phyloP scores from a whole-genome alignment of 1,284 basidiomycete genomes.

The Naganishia albida region DNA sequence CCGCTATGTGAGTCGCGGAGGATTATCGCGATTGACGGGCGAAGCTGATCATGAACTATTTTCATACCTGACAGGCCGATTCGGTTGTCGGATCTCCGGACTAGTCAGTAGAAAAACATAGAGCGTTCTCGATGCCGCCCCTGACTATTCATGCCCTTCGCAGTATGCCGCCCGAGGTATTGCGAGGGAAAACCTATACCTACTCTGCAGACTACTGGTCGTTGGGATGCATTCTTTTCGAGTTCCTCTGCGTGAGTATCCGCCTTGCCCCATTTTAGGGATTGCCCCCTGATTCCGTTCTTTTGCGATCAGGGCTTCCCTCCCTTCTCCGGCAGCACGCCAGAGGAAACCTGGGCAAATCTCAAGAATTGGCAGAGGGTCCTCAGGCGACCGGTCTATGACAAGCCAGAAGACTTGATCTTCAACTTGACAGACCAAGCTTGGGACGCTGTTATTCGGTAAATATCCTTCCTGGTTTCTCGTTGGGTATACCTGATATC shows the following conservation, averaged over 20 bases:
- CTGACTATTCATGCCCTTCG: slow-evolving; percentile 41
- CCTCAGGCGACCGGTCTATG: slow-evolving; percentile 87
- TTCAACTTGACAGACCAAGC: slow-evolving; percentile 94
- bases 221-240: slow-evolving; percentile 96
- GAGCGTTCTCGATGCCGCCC: background rate
- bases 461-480: slow-evolving; percentile 1
- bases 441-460: slow-evolving; percentile 94
- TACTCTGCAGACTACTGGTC: slow-evolving; percentile 99
- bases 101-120: slow-evolving; percentile 58
- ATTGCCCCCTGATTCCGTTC: slow-evolving; percentile 33
- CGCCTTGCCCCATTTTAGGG: too few relatives aligned
- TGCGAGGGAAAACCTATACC: slow-evolving; percentile 90
- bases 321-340: slow-evolving; percentile 91
- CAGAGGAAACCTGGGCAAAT: slow-evolving; percentile 99
- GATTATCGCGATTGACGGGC: background rate
- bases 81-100: slow-evolving; percentile 98
- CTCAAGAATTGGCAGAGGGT: slow-evolving; percentile 97
- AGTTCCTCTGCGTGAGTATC: slow-evolving; percentile 68
- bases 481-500: slow-evolving; percentile 14
- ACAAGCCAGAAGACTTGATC: slow-evolving; percentile 91
- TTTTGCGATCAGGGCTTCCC: slow-evolving; percentile 74
- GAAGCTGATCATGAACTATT: slow-evolving; percentile 9
- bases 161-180: slow-evolving; percentile 69
- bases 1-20: slow-evolving; percentile 62
- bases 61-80: slow-evolving; percentile 63